Evolutionary conservation across 805 yeast genomes (phyloP).

Genomic region (Cyberlindnera americana): DNA sequence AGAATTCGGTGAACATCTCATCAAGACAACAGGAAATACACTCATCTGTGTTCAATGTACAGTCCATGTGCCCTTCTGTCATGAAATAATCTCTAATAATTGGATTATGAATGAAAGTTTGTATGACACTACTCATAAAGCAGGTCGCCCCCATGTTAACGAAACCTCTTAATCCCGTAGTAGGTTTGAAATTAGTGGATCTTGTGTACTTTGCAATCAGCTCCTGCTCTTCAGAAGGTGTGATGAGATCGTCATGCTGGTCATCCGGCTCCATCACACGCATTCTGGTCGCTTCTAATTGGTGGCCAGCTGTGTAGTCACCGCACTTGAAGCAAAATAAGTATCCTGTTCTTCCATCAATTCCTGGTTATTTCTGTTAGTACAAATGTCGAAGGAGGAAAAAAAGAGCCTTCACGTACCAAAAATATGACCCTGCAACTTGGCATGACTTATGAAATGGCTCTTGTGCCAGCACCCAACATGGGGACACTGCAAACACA

Average conservation of each 20-base stretch:
- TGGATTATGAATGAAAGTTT: conserved; percentile 88
- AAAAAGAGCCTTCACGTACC: conserved; percentile 32
- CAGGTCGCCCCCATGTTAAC: conserved; percentile 97
- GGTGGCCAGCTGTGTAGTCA: conserved; percentile 61
- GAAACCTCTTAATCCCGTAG: conserved; percentile 82
- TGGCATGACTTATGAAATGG: conserved; percentile 47
- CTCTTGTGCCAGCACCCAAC: conserved; percentile 60
- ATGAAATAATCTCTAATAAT: conserved; percentile 73
- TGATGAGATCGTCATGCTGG: conserved; percentile 20
- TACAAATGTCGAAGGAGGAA: not conserved
- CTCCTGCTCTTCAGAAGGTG: conserved; percentile 12
- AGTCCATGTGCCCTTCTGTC: conserved; percentile 65
- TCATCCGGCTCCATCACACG: not conserved
- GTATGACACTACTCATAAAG: conserved; percentile 91
- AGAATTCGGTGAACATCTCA: conserved; percentile 70
- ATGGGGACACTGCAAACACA: conserved; percentile 77
- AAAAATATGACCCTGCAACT: conserved; percentile 46
- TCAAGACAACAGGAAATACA: conserved; percentile 89
- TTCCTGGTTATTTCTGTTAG: conserved; percentile 24
- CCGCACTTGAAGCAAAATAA: conserved; percentile 79
- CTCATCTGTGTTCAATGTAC: conserved; percentile 36
- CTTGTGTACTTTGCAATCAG: conserved; percentile 33
- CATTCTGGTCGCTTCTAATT: conserved; percentile 48
- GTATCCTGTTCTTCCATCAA: conserved; percentile 64
- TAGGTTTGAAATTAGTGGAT: conserved; percentile 42